These are phyloP conservation scores for Staphylotrichum longicolle DNA, from an alignment of 495 filamentous ascomycete genomes.

Conservation along the genomic window DNA sequence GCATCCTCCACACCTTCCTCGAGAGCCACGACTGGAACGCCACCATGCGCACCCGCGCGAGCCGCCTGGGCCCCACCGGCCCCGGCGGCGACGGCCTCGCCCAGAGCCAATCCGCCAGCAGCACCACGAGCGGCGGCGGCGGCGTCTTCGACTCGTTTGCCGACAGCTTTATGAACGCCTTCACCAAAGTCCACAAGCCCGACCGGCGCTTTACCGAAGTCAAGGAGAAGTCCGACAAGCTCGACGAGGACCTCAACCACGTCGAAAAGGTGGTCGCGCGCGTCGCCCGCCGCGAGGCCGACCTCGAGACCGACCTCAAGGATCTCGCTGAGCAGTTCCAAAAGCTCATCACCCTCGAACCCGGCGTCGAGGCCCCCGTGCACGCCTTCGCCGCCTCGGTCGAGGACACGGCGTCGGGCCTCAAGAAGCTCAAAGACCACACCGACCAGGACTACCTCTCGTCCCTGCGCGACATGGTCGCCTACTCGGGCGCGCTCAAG, in stretches of 20 bases:
- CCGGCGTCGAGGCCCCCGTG: constrained; percentile 75
- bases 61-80: constrained; percentile 45
- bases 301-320: constrained; percentile 83
- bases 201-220: constrained; percentile 95
- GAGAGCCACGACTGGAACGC: constrained; percentile 95
- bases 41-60: constrained; percentile 76
- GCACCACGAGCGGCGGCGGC: constrained; percentile 45
- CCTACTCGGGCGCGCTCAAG: constrained; percentile 82
- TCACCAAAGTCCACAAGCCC: constrained; percentile 92
- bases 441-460: constrained; percentile 96
- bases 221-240: constrained; percentile 86
- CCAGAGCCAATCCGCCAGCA: constrained; percentile 20
- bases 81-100: constrained; percentile 21
- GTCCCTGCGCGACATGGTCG: constrained; percentile 86
- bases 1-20: constrained; percentile 81
- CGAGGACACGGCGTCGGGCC: constrained; percentile 72
- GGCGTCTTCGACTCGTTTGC: constrained; percentile 91
- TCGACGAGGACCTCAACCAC: constrained; percentile 89
- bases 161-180: constrained; percentile 96
- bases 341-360: constrained; percentile 85
- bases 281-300: constrained; percentile 81
- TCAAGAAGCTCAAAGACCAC: constrained; percentile 77
- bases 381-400: constrained; percentile 82
- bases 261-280: constrained; percentile 91
- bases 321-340: constrained; percentile 93